Evolutionary conservation across 1,139 yeast genomes (phyloP).

Genomic region (Yamadazyma conglobata): DNA sequence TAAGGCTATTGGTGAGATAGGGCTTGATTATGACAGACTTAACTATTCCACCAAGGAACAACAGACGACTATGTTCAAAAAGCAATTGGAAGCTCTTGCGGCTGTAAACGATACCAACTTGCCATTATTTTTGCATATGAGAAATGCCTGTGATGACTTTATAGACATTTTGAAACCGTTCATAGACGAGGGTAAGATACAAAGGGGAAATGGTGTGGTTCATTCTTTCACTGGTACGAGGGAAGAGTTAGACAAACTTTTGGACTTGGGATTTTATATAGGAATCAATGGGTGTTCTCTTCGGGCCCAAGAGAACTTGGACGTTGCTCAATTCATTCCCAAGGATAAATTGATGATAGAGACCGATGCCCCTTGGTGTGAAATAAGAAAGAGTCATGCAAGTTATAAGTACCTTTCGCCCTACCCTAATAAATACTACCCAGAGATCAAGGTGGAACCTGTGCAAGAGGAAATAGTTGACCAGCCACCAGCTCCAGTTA

Average conservation of each 20-base stretch:
- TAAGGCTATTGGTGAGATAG: slow-evolving; percentile 89
- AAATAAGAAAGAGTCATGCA: slow-evolving; percentile 79
- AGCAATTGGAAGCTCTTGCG: slow-evolving; percentile 65
- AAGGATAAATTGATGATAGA: slow-evolving; percentile 70
- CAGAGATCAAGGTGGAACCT: slow-evolving; percentile 23
- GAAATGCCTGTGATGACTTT: slow-evolving; percentile 86
- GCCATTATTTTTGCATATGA: slow-evolving; percentile 87
- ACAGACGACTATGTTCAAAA: slow-evolving; percentile 64
- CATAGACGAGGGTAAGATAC: slow-evolving; percentile 39
- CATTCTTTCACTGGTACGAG: slow-evolving; percentile 90
- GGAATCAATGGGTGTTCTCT: slow-evolving; percentile 94
- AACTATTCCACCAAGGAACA: slow-evolving; percentile 66
- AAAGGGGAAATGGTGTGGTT: slow-evolving; percentile 61
- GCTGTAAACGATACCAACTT: slow-evolving; percentile 44
- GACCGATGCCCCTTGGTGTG: slow-evolving; percentile 99
- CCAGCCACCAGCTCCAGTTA: slow-evolving; percentile 9
- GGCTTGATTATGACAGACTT: slow-evolving; percentile 88
- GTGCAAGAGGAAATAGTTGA: slow-evolving; percentile 4
- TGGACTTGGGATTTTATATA: slow-evolving; percentile 61
- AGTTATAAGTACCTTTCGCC: slow-evolving; percentile 53
- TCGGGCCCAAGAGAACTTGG: slow-evolving; percentile 68
- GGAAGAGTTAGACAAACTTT: slow-evolving; percentile 53
- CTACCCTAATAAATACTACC: slow-evolving; percentile 57
- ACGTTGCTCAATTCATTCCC: slow-evolving; percentile 67
- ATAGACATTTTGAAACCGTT: slow-evolving; percentile 55